phyloP scores from a whole-genome alignment of 495 filamentous ascomycete genomes.

The Xylaria acuta region DNA sequence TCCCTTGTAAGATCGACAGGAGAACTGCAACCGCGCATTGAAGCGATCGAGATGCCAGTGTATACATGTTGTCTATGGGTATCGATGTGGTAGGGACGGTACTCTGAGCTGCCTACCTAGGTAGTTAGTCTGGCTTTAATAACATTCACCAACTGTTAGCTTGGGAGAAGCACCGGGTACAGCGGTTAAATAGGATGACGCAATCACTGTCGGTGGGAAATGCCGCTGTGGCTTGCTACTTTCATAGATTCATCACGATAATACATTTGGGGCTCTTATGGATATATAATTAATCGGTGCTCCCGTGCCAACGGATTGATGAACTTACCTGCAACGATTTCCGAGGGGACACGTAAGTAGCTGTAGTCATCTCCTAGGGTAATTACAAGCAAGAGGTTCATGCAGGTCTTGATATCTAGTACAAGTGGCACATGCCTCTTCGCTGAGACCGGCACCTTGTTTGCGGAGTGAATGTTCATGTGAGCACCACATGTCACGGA shows the following conservation, averaged over 20 bases:
- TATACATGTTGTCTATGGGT: neutral
- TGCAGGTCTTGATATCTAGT: neutral
- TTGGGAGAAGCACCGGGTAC: conserved; percentile 1
- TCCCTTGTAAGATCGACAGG: neutral
- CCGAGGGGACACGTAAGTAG: neutral
- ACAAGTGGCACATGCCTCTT: conserved; percentile 5
- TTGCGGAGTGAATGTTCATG: conserved; percentile 39
- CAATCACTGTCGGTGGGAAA: neutral
- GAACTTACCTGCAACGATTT: neutral
- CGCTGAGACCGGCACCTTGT: neutral
- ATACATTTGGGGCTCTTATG: neutral
- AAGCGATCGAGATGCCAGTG: neutral
- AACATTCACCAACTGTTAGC: neutral
- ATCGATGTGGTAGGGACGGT: neutral
- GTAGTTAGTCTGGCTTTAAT: neutral
- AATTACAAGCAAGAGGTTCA: neutral
- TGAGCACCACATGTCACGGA: conserved; percentile 58
- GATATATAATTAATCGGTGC: neutral
- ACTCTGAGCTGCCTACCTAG: neutral
- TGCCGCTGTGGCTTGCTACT: neutral
- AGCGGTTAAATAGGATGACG: neutral
- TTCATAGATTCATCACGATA: neutral
- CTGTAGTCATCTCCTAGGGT: neutral
- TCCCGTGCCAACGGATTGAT: neutral
- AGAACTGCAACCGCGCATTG: neutral